Evolutionary conservation across 441 rosid genomes (phyloP), one percentile per base, ranked within the genome.

Genomic region (Syzygium malaccense): DNA sequence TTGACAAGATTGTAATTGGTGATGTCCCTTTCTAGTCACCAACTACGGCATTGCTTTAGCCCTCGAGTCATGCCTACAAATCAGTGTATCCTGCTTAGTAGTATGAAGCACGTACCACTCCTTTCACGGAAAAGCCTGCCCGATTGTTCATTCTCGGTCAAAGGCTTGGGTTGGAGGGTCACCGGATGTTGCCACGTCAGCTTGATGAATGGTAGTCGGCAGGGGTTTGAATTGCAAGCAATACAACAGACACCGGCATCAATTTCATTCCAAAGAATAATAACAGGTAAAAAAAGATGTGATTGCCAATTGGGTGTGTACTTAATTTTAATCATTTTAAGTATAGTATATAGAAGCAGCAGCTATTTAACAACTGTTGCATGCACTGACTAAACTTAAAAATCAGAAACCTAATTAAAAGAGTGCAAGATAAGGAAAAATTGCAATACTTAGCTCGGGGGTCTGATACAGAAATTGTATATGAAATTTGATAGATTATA

Each of bases 1-100:
- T 20, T 37, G 83, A 71, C 83, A 71, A 71, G 28, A 37, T 71
- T 71, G 41, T 37, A 71, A 37, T 23, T 14, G 83, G 51, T 37
- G n/a, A 71, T 71, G 49, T 71, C n/a, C 83, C 83, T 23, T 71
- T 37, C 51, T 12, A 71, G 83, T 71, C 83, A 11, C 51, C 83
- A 37, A 71, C 17, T 23, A 45, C 49, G 51, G 83, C 83, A 48
- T 71, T 71, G 83, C 83, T 91, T 92, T 87, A 56, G 41, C 86
- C 94, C 95, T 78, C 80, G 91, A 93, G 90, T 88, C 33, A 86
- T 91, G 93, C 90, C 93, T 88, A 14, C 88, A 92, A 58, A 88
- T 68, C 55, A 58, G 89, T 71, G 53, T 25, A 11, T 54, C 80
- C 58, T 57, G 78, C 86, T 51, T 71, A 54, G 32, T 19, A 60